Conservation (phyloP, 306 rosid species). For the Lotus japonicus region DNA sequence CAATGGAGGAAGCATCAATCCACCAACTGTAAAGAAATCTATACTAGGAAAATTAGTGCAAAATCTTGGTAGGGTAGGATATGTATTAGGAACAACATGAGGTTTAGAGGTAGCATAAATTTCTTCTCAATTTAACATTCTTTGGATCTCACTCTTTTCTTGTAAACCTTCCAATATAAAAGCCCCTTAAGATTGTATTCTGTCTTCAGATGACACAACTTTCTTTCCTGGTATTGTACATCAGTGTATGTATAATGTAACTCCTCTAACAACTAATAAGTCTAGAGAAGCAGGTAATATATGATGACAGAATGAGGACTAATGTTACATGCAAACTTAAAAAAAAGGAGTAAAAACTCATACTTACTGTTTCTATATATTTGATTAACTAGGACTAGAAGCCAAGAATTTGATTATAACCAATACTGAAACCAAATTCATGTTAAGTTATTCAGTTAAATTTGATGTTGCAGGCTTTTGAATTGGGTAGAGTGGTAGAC, state of each 20-base stretch:
- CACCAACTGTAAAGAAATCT: slow-evolving; percentile 23
- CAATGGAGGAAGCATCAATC: slow-evolving; percentile 11
- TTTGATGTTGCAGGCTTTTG: not conserved
- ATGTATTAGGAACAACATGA: not conserved
- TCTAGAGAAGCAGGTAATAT: not conserved
- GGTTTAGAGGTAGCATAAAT: slow-evolving; percentile 13
- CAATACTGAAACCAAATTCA: not conserved
- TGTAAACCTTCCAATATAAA: not conserved
- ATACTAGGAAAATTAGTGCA: slow-evolving; percentile 22
- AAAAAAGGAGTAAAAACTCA: not conserved
- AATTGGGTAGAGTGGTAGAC: not conserved
- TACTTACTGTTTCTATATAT: not conserved
- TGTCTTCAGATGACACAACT: not conserved
- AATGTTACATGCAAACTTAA: no score
- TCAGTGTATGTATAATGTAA: slow-evolving; percentile 8
- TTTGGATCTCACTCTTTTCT: not conserved
- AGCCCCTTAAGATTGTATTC: not conserved
- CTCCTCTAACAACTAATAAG: not conserved
- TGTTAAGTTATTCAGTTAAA: not conserved
- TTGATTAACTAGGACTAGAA: slow-evolving; percentile 1
- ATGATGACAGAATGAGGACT: not conserved
- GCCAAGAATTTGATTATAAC: slow-evolving; percentile 1
- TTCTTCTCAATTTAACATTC: slow-evolving; percentile 10
- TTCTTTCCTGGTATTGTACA: slow-evolving; percentile 3
- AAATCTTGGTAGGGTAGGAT: not conserved